Base-by-base conservation (phyloP, 129 eudicot species). In the Solidago caesia region DNA sequence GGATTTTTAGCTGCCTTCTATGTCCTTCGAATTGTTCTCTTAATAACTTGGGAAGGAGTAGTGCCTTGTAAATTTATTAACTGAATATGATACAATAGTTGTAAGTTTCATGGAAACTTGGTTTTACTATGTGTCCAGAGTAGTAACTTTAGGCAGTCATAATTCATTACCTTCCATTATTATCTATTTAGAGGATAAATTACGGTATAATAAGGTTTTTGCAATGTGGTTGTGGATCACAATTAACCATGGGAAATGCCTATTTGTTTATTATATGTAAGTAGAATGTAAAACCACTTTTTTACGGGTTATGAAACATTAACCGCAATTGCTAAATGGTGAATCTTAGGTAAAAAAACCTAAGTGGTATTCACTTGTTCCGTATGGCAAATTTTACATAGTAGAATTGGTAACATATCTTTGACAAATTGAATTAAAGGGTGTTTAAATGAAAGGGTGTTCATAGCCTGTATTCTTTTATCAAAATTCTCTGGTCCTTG, bases 41-140 rank as follows among this genome's bases (percentile, higher is more conserved):
- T 60, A n/a, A 60, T 60, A 60, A 27, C 44, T 27, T 60, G 13
- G 66, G 66, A 60, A 60, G 4, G 13, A 25, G 27, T n/a, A 60
- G 66, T 60, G 15, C 66, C 29, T 29, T 60, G 66, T 27, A 43
- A 27, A 6, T 26, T 59, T 59, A 21, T 43, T 60, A 43, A 60
- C 15, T 43, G 64, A 47, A 46, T 11, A 16, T 68, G 10, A 25
- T 67, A 68, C 44, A 12, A 47, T 11, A 48, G 16, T 27, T 21
- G 42, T 67, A 46, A 46, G 33, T 43, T 66, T 44, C 52, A 67
- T 67, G 53, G 39, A 5, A 67, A 67, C 71, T 44, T 67, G 53
- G 33, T 60, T 60, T 9, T 12, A 60, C 10, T 60, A 21, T 14
- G 26, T 60, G 67, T 61, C 42, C 9, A 29, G 21, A 4, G 67